These are phyloP conservation scores for Colletotrichum australisinense DNA, from an alignment of 2,329 filamentous ascomycete genomes.

Conservation along the genomic window DNA sequence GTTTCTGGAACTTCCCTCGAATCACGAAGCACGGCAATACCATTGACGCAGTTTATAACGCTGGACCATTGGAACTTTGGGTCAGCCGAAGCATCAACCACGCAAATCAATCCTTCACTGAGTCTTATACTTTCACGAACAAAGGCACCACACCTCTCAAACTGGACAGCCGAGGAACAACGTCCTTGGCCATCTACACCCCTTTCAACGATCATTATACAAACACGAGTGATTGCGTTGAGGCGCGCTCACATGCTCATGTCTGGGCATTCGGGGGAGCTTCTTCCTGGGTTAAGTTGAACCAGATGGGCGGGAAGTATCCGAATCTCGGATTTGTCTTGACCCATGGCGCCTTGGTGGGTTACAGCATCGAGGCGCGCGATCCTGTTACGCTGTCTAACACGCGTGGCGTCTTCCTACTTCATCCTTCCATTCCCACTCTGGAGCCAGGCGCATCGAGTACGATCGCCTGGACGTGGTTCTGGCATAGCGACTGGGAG, in stretches of 20 bases:
- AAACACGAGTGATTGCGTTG: slow-evolving; percentile 26
- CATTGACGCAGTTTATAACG: not conserved
- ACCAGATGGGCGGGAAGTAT: slow-evolving; percentile 31
- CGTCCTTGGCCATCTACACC: slow-evolving; percentile 29
- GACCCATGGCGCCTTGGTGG: slow-evolving; percentile 19
- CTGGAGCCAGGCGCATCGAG: slow-evolving; percentile 19
- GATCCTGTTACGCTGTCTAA: slow-evolving; percentile 29
- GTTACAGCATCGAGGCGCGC: slow-evolving; percentile 34
- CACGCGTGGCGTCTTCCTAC: slow-evolving; percentile 31
- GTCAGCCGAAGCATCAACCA: slow-evolving; percentile 16
- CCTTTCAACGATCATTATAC: slow-evolving; percentile 36
- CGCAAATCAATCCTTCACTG: slow-evolving; percentile 11
- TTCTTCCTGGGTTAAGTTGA: slow-evolving; percentile 32
- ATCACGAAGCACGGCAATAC: slow-evolving; percentile 2
- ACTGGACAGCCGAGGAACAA: slow-evolving; percentile 9
- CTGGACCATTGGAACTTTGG: slow-evolving; percentile 16
- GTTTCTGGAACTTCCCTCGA: slow-evolving; percentile 26
- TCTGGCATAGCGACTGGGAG: slow-evolving; percentile 32
- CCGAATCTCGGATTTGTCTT: slow-evolving; percentile 30
- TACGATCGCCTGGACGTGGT: slow-evolving; percentile 22
- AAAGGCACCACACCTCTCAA: slow-evolving; percentile 2
- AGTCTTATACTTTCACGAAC: slow-evolving; percentile 30
- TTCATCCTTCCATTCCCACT: slow-evolving; percentile 21
- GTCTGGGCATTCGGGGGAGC: slow-evolving; percentile 28
- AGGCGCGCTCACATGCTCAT: slow-evolving; percentile 23